Evolutionary conservation across 1,139 yeast genomes (phyloP).

Genomic region (Saccharomyces hybrid): DNA sequence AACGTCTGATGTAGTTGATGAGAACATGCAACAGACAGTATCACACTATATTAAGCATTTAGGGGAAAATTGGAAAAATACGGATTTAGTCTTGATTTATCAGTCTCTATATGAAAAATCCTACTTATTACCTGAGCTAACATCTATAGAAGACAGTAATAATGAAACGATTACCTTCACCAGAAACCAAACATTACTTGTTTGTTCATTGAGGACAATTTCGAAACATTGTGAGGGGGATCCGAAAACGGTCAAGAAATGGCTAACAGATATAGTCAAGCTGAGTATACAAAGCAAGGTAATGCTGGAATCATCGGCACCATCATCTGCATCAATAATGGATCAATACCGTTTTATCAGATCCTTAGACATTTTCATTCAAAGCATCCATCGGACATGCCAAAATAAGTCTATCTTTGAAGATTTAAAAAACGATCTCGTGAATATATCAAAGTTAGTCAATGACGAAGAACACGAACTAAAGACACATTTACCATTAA

Average conservation of each 20-base stretch:
- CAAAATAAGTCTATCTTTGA: conserved; percentile 7
- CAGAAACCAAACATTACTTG: conserved; percentile 10
- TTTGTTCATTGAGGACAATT: conserved; percentile 8
- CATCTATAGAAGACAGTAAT: background rate
- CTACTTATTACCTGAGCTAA: conserved; percentile 6
- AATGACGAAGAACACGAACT: conserved; percentile 22
- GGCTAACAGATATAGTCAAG: conserved; percentile 21
- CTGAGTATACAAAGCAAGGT: conserved; percentile 23
- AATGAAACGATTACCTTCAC: conserved; percentile 1
- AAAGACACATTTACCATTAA: conserved; percentile 23
- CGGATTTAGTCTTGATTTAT: conserved; percentile 11
- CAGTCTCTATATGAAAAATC: conserved; percentile 16
- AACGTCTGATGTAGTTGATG: background rate
- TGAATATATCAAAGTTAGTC: conserved; percentile 13
- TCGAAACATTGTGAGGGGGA: conserved; percentile 7
- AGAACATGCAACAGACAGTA: background rate
- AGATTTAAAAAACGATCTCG: conserved; percentile 12
- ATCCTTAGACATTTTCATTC: conserved; percentile 19
- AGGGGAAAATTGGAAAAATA: background rate
- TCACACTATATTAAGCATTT: background rate
- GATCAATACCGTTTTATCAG: conserved; percentile 24
- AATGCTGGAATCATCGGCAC: conserved; percentile 7
- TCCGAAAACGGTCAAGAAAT: conserved; percentile 8
- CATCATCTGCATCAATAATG: conserved; percentile 7
- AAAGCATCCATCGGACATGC: conserved; percentile 14